Base-by-base conservation (phyloP, 2,329 filamentous ascomycete species). In the Calonectria leucothoes region DNA sequence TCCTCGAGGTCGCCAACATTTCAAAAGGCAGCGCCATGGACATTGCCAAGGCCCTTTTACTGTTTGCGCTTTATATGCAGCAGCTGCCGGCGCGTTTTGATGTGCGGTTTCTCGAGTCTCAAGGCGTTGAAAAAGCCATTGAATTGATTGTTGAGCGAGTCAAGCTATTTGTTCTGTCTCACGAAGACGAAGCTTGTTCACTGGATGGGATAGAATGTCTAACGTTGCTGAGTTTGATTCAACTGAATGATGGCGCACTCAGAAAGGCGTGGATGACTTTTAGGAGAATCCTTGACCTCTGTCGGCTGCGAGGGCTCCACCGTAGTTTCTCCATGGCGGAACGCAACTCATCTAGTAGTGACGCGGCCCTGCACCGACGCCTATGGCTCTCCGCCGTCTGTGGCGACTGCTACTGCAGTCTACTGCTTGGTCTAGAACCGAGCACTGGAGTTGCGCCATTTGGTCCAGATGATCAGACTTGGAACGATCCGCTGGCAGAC, bases 371-470 rank as follows among this genome's bases (percentile, higher is more conserved):
- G 33, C 61, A 29, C 39, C 55, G 74, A 39, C 74, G 72, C 12
- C 33, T 75, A 1, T 75, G 74, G 74, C 63, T 74, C n/a, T 72
- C 74, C 4, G 31, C 63, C 27, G 49, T 70, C 17, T 72, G 69
- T 23, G 69, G 69, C 17, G 74, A 75, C 39, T 75, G 69, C 33
- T 75, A 75, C 25, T 75, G 74, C 25, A 75, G 74, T 25, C 39
- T 75, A 20, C 39, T 75, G 20, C 72, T 74, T 10, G 74, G 74
- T 0, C 69, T 74, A 25, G 74, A 75, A 35, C 74, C 74, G 37
- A 66, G 55, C 0, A 29, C 63, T 17, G 74, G 74, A 6, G 33
- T 72, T 2, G 66, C 69, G 6, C 69, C 69, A 2, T 72, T 74
- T 66, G 74, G 74, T 14, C 71, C 69, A 3, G 55, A 72, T 1